Evolutionary conservation across 2,329 filamentous ascomycete genomes (phyloP), one percentile per base, ranked within the genome.

Genomic region (Hymenoscyphus infarciens): DNA sequence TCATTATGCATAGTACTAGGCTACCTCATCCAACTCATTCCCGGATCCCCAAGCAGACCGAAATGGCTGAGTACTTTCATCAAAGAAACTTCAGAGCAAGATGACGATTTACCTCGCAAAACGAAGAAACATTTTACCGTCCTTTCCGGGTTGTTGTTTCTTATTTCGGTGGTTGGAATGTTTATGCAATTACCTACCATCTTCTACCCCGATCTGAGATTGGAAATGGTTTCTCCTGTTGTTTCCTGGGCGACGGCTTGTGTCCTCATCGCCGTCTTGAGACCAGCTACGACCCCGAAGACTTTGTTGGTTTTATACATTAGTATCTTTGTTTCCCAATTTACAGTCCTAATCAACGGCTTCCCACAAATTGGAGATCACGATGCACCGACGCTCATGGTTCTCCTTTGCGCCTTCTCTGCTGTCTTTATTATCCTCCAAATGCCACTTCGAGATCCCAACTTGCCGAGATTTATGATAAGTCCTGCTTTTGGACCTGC

Each of bases 391-490:
- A 53, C 60, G 2, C 60, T 67, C 72, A 68, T 72, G 68, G 67
- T 75, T 63, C 64, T 82, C 4, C 66, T 74, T 10, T 70, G 80
- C 16, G 77, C 83, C 0, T 66, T 83, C 5, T 65, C 75, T 5
- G 81, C 81, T 1, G 76, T 87, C 6, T 49, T 80, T 2, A 67
- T 84, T 15, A 82, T 91, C 57, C 72, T 91, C 13, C 76, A 81
- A 27, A 92, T 92, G 88, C 90, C 90, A 6, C 76, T 92, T 68
- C 82, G 90, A 25, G 82, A 90, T 63, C 83, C 86, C 0, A 72
- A 72, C 0, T 72, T 87, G 3, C 77, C 81, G 22, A 77, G 73
- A 3, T 74, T 81, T 8, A 82, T 81, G 0, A 91, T 93, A 62
- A 86, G 86, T 59, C 75, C 77, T 16, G 79, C 84, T 1, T 85